Base-by-base conservation (phyloP, 148 eudicot species). In the Vaccinium myrtillus region DNA sequence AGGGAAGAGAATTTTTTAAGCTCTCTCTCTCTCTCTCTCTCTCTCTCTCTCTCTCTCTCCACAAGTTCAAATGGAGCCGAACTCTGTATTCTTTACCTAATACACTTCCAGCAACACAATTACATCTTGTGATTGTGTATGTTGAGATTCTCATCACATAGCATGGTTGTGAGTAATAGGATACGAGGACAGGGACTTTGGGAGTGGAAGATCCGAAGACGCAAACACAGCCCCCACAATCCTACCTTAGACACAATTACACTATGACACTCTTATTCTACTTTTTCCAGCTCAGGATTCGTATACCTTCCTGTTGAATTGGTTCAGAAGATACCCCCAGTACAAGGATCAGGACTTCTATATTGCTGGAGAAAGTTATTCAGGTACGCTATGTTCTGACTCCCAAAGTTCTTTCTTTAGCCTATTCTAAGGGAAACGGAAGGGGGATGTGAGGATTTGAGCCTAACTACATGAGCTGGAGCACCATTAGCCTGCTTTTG, bases 311-410 rank as follows among this genome's bases (percentile, higher is more conserved):
- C 63, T 87, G 7, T 18, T 89, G 3, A 86, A 86, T 65, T 89
- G 89, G 91, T 32, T 89, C 7, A 86, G 84, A 75, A 89, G 91
- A 32, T 89, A 87, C 77, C 88, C 91, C 18, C 88, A 89, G 19
- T 89, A 87, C 79, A 87, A 89, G 84, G 74, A 80, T 13, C 27
- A 89, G 54, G 91, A 87, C 70, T 87, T 89, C 65, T 89, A 79
- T 70, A 83, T 89, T 5, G 43, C 89, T 2, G 91, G 91, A 48
- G 91, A 89, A 81, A 89, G 91, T 80, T 90, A 90, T 81, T 87
- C 90, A 49, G 91, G 91, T 85, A 81, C 32, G 2, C 65, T 55
- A 21, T 63, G 8, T 63, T 63, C 69, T 63, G 13, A 21, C 27
- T 2, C 69, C 69, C 11, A 23, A 59, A 59, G 67, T 59, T 59